Evolutionary conservation across 805 yeast species (phyloP).

Genomic region (Wickerhamomyces bovis): DNA sequence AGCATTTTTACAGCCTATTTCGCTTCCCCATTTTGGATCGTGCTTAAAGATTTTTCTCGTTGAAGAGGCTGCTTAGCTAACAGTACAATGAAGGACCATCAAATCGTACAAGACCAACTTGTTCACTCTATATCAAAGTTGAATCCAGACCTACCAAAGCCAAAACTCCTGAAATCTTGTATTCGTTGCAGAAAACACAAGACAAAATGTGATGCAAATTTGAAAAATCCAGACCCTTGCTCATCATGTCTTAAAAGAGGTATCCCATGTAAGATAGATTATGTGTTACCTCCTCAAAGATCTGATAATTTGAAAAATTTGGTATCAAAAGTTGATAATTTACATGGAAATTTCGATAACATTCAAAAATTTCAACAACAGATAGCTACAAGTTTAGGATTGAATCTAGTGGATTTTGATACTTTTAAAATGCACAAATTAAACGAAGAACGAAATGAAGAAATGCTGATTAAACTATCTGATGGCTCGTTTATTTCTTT

Average conservation of each 20-base stretch:
- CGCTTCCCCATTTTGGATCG: no score
- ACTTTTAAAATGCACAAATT: slow-evolving; percentile 10
- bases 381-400: slow-evolving; percentile 9
- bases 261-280: slow-evolving; percentile 47
- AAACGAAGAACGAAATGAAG: neutral
- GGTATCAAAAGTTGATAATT: slow-evolving; percentile 12
- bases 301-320: slow-evolving; percentile 23
- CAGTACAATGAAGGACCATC: neutral
- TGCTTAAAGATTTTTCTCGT: no score
- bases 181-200: slow-evolving; percentile 60
- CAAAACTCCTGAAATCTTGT: slow-evolving; percentile 50
- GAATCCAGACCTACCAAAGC: slow-evolving; percentile 21
- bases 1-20: neutral
- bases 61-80: no score
- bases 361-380: slow-evolving; percentile 10
- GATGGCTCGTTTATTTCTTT: slow-evolving; percentile 12
- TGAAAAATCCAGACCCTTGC: slow-evolving; percentile 50
- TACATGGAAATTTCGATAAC: slow-evolving; percentile 9
- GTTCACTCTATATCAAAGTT: neutral
- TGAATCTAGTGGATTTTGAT: slow-evolving; percentile 14
- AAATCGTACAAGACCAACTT: neutral
- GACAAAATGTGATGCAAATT: slow-evolving; percentile 55
- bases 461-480: slow-evolving; percentile 7
- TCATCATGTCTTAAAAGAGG: slow-evolving; percentile 48
- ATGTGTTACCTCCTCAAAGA: slow-evolving; percentile 44